phyloP scores from a whole-genome alignment of 768 basidiomycete genomes.

The Paxillus ammoniavirescens region DNA sequence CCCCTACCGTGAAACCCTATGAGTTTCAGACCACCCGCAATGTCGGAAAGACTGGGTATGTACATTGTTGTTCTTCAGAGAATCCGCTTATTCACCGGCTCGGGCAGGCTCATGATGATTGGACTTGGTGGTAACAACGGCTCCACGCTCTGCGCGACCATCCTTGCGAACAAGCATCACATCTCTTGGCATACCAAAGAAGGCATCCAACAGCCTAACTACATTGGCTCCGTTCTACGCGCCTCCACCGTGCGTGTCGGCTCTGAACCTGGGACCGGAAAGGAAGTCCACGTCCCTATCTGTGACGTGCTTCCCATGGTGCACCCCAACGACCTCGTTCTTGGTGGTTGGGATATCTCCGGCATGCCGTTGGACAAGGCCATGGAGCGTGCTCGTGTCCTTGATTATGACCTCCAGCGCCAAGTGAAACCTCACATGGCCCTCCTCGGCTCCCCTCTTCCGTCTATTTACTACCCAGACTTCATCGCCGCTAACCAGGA shows the following conservation, averaged over 20 bases:
- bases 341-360: constrained; percentile 99
- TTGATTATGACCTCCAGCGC: constrained; percentile 96
- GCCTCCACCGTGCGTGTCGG: constrained; percentile 95
- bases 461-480: constrained; percentile 95
- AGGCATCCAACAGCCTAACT: constrained; percentile 92
- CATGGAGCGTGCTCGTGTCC: constrained; percentile 89
- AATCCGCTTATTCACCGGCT: neutral
- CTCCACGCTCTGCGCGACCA: constrained; percentile 87
- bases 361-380: constrained; percentile 81
- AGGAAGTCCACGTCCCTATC: constrained; percentile 91
- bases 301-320: constrained; percentile 96
- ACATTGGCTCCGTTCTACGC: constrained; percentile 94
- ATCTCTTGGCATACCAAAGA: constrained; percentile 94
- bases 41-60: constrained; percentile 91
- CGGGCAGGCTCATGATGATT: constrained; percentile 86
- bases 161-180: constrained; percentile 94
- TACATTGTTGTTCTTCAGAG: constrained; percentile 16
- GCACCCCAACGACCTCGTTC: constrained; percentile 95
- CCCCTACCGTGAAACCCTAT: constrained; percentile 74
- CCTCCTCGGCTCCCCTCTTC: constrained; percentile 76
- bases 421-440: constrained; percentile 89
- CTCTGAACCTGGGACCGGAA: constrained; percentile 70
- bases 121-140: constrained; percentile 98
- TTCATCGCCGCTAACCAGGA: constrained; percentile 99
- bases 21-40: constrained; percentile 90